phyloP scores from a whole-genome alignment of 352 stramenopile species.

The Phytophthora europaea region DNA sequence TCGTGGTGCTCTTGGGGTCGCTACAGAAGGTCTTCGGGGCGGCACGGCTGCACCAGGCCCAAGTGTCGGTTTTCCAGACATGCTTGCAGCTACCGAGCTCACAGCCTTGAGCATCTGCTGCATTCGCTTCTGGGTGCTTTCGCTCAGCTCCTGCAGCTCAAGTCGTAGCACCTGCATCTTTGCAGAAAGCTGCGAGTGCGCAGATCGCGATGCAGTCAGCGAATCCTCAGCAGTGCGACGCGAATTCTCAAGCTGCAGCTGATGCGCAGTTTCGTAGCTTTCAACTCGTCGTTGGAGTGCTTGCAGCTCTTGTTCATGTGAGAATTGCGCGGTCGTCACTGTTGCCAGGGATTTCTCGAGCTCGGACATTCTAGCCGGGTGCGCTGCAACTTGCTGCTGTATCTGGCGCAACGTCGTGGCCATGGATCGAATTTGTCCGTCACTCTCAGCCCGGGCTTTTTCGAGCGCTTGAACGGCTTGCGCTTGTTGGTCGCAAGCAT shows the following conservation, averaged over 20 bases:
- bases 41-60: conserved; percentile 2
- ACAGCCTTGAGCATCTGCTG: conserved; percentile 45
- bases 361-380: conserved; percentile 30
- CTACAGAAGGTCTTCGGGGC: conserved; percentile 16
- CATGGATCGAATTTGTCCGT: conserved; percentile 22
- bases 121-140: conserved; percentile 39
- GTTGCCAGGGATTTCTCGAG: conserved; percentile 34
- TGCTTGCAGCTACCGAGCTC: background rate
- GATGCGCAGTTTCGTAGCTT: conserved; percentile 29
- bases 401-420: conserved; percentile 34
- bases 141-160: conserved; percentile 48
- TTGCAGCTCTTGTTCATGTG: conserved; percentile 29
- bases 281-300: conserved; percentile 40
- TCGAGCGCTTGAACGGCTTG: conserved; percentile 29
- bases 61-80: conserved; percentile 8
- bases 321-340: conserved; percentile 17
- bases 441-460: conserved; percentile 31
- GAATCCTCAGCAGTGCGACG: conserved; percentile 29
- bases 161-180: conserved; percentile 58
- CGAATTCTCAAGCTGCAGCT: conserved; percentile 38
- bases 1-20: conserved; percentile 12
- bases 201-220: conserved; percentile 32
- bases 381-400: conserved; percentile 33
- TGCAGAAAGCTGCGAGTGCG: conserved; percentile 44
- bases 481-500: conserved; percentile 40